Conservation (phyloP, 179 eudicot genomes). For the Corrigiola litoralis region DNA sequence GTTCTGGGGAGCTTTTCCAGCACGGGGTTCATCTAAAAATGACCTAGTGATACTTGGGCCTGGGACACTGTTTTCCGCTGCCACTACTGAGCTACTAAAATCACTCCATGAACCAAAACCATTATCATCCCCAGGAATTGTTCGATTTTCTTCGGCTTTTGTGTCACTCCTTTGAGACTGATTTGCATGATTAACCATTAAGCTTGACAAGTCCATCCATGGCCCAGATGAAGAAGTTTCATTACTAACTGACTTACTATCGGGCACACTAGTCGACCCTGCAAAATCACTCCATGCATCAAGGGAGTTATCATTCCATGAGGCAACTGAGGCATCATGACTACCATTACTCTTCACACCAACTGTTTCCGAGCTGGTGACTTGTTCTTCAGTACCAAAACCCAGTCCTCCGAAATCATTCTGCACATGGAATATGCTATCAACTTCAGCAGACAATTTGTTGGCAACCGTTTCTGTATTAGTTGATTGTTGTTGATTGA, state of each 20-base stretch:
- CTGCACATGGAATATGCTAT: slow-evolving; percentile 11
- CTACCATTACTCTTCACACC: background rate
- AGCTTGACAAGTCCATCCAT: slow-evolving; percentile 24
- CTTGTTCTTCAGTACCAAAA: background rate
- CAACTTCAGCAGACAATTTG: slow-evolving; percentile 3
- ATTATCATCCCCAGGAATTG: slow-evolving; percentile 14
- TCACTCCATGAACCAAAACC: slow-evolving; percentile 29
- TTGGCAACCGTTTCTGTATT: slow-evolving; percentile 1
- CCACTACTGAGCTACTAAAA: slow-evolving; percentile 16
- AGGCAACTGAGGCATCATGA: slow-evolving; percentile 4
- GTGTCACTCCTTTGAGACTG: slow-evolving; percentile 15
- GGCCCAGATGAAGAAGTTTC: slow-evolving; percentile 21
- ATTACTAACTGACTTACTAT: slow-evolving; percentile 15
- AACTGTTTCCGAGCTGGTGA: slow-evolving; percentile 4
- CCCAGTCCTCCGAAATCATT: slow-evolving; percentile 16
- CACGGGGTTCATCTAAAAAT: background rate
- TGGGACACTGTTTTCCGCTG: slow-evolving; percentile 8
- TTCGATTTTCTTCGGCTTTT: slow-evolving; percentile 13
- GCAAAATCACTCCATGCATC: slow-evolving; percentile 31
- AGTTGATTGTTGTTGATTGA: slow-evolving; percentile 10
- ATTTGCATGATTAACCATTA: slow-evolving; percentile 10
- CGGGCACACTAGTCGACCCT: slow-evolving; percentile 7
- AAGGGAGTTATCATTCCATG: slow-evolving; percentile 4
- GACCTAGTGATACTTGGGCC: slow-evolving; percentile 3
- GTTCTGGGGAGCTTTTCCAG: slow-evolving; percentile 5